These are phyloP conservation scores for Pyrenophora tritici-repentis DNA, from an alignment of 2,329 filamentous ascomycete species.

Conservation along the genomic window DNA sequence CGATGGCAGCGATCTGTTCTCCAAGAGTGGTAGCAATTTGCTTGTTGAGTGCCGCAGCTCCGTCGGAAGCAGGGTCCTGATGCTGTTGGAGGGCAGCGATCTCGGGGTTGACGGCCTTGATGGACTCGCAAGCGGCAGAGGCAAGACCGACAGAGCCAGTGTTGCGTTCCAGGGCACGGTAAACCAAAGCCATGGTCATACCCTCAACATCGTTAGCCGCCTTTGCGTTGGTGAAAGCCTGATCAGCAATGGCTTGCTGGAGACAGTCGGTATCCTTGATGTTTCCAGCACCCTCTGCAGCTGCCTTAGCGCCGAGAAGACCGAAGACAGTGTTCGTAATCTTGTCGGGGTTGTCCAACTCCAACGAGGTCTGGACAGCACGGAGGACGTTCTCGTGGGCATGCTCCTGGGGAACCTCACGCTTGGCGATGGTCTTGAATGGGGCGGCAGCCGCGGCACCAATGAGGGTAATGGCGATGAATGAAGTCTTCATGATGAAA, in stretches of 20 bases:
- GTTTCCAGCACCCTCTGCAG: slow-evolving; percentile 53
- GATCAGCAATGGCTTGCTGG: slow-evolving; percentile 62
- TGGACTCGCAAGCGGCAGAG: slow-evolving; percentile 62
- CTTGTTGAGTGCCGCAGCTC: slow-evolving; percentile 64
- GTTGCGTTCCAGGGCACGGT: slow-evolving; percentile 64
- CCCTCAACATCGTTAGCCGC: slow-evolving; percentile 57
- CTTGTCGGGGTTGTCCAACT: slow-evolving; percentile 55
- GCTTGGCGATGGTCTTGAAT: slow-evolving; percentile 35
- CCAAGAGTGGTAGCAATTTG: slow-evolving; percentile 64
- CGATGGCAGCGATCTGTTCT: slow-evolving; percentile 63
- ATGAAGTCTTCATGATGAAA: slow-evolving; percentile 42
- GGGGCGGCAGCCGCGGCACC: slow-evolving; percentile 38
- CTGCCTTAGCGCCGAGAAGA: slow-evolving; percentile 59
- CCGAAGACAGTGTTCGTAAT: slow-evolving; percentile 58
- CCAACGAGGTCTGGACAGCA: slow-evolving; percentile 52
- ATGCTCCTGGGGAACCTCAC: slow-evolving; percentile 64
- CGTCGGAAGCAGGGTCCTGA: slow-evolving; percentile 67
- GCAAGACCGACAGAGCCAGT: slow-evolving; percentile 61
- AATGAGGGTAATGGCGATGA: slow-evolving; percentile 38
- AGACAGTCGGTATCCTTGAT: slow-evolving; percentile 62
- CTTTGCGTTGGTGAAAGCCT: slow-evolving; percentile 66
- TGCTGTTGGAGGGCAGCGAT: slow-evolving; percentile 68
- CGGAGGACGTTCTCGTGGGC: slow-evolving; percentile 58
- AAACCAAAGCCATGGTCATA: slow-evolving; percentile 61
- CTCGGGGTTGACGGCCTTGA: slow-evolving; percentile 65